Percentiles rank a stretch among this genome's conserved stretches.
These are phyloP conservation scores for Sanghuangporus sanghuang DNA, from an alignment of 1,284 basidiomycete genomes.

Conservation along the genomic window DNA sequence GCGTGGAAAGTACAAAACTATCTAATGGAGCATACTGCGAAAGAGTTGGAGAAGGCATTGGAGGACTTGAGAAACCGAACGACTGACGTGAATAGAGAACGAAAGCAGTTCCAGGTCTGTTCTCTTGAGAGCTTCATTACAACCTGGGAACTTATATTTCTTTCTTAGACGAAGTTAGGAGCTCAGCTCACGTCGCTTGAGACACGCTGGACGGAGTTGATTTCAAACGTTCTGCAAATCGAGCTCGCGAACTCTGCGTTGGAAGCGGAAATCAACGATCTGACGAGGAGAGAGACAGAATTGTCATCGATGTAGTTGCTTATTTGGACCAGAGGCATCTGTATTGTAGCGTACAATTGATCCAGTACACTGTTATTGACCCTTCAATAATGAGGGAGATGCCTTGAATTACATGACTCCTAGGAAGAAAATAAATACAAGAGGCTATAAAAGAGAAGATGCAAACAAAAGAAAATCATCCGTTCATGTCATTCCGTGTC, in stretches of 20 bases:
- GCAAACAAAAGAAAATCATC: neutral
- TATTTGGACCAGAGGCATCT: neutral
- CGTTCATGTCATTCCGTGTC: neutral
- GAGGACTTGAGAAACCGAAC: constrained; percentile 72
- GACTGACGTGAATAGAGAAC: constrained; percentile 78
- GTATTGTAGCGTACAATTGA: neutral
- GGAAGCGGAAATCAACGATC: constrained; percentile 57
- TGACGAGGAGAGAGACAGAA: constrained; percentile 26
- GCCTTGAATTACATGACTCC: neutral
- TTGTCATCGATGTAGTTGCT: constrained; percentile 10
- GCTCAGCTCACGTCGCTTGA: constrained; percentile 75
- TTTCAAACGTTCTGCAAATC: constrained; percentile 83
- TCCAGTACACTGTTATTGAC: neutral
- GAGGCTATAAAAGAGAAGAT: neutral
- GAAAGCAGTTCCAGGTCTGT: constrained; percentile 79
- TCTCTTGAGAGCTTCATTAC: neutral
- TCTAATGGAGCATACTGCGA: constrained; percentile 73
- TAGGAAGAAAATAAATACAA: neutral
- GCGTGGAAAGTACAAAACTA: constrained; percentile 91
- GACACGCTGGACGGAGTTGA: constrained; percentile 83
- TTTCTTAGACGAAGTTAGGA: constrained; percentile 62
- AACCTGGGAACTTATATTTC: neutral
- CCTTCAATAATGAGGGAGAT: too few relatives aligned
- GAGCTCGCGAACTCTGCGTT: constrained; percentile 89
- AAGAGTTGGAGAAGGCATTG: constrained; percentile 66